Evolutionary conservation across 2,329 filamentous ascomycete genomes (phyloP), one percentile per base, ranked within the genome.

Genomic region (Teratosphaeria pseudoeucalypti): DNA sequence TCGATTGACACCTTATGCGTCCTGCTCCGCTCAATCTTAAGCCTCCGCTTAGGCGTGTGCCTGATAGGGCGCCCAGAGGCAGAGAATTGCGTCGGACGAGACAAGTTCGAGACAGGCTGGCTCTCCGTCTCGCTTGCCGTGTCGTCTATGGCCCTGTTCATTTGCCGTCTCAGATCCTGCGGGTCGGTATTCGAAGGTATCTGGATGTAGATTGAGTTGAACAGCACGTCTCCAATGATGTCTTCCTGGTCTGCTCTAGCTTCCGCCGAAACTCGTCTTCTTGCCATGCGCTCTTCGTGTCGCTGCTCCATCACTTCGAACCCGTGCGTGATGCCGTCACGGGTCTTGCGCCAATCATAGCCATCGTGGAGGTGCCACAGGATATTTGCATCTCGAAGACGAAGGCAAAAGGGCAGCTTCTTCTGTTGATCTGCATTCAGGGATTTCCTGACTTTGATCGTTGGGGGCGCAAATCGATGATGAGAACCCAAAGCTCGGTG

Each of bases 331-430:
- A 99, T 96, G 3, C 87, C 84, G 63, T 94, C 88, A 52, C 92
- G 83, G 0, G 95, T 99, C 52, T 84, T 82, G 66, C 86, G 83
- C 95, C 95, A 99, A 74, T 99, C 95, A 71, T 96, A 99, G 1
- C 94, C 94, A 76, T 99, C 94, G 73, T 94, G 96, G 1, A 99
- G 78, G 69, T 99, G 95, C 94, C 94, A 99, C 61, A 97, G 96
- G 57, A 96, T 78, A 71, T 97, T 90, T 6, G 96, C 86, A 69
- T 96, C 90, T 29, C 89, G 86, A 16, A 97, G 82, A 5, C 85
- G 85, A 2, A 96, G 79, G 63, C 85, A 86, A 14, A 99, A 75
- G 6, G 92, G 71, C 26, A 72, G 52, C 32, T 52, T 34, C 27
- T 58, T 7, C 34, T 53, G 19, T 34, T 39, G 47, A 56, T n/a